These are phyloP conservation scores for Rhododendron griersonianum DNA, from an alignment of 148 eudicot species.

Conservation along the genomic window DNA sequence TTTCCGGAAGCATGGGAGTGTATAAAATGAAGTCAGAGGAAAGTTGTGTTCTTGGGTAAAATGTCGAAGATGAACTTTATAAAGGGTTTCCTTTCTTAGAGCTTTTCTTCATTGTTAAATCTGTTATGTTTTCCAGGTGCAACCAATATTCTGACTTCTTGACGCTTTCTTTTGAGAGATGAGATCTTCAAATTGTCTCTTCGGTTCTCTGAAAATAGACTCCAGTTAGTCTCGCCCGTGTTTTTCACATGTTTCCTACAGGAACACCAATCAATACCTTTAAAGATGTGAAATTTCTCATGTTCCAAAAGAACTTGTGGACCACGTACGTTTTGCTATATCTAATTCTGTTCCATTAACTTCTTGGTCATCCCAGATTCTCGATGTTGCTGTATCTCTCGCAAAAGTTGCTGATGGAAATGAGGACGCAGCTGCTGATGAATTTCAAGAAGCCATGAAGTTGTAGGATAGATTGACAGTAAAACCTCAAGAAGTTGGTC, in stretches of 20 bases:
- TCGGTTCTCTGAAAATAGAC: neutral
- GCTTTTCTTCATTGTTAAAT: neutral
- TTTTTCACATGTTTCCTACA: neutral
- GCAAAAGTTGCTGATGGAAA: conserved; percentile 95
- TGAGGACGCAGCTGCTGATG: conserved; percentile 57
- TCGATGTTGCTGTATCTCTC: conserved; percentile 80
- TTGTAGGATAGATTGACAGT: conserved; percentile 57
- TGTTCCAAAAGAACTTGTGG: neutral
- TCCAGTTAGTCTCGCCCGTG: neutral
- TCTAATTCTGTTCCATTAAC: neutral
- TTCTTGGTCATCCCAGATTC: conserved; percentile 33
- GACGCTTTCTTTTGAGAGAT: neutral
- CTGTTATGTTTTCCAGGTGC: neutral
- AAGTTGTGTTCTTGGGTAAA: neutral
- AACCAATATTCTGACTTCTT: neutral
- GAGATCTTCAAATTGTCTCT: neutral
- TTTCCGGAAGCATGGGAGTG: neutral
- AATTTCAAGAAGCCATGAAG: conserved; percentile 66
- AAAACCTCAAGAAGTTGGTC: conserved; percentile 49
- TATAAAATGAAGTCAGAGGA: neutral
- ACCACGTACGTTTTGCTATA: neutral
- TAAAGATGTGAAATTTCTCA: neutral
- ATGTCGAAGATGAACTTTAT: neutral
- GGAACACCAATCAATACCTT: neutral
- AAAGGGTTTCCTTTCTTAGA: neutral